Base-by-base conservation (phyloP, 306 rosid species). In the Vigna angularis region DNA sequence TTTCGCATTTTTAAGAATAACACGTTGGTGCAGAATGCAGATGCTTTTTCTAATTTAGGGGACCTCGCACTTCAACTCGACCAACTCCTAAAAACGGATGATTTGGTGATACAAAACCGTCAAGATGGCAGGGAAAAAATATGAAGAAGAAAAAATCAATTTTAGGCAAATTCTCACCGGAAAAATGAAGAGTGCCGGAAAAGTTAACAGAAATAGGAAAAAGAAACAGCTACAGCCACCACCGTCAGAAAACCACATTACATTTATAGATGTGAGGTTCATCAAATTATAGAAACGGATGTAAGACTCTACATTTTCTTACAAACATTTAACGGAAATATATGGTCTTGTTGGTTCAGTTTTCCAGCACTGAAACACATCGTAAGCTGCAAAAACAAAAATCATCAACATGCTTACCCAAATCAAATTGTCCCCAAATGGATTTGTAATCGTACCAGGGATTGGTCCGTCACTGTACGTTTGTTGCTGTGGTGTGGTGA, bases 351-450 rank as follows among this genome's bases (percentile, higher is more conserved):
- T 9, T 44, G 14, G 48, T 44, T 44, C 48, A 44, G 3, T 44
- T 44, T 44, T 44, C 48, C 48, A 45, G 30, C 34, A 78, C 51
- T 44, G 82, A 81, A 75, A 82, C 76, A 79, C 67, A 62, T 66
- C 48, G 45, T 13, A 67, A 34, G 14, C 12, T 59, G 67, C 56
- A 52, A 28, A 67, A 67, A 45, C 5, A 12, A 42, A 5, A 66
- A 38, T 12, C 42, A 26, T 40, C 7, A 44, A 45, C 48, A 53
- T 4, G 36, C 89, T 83, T 69, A 63, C 73, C 79, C 22, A 38
- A 65, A 50, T 64, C 81, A 48, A 73, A 50, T 53, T 4, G 56
- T 7, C 32, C 22, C 9, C 8, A 45, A 48, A 26, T 36, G 42
- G 26, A 66, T 15, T 9, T 17, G 49, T 32, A 20, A 13, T 61